phyloP scores from a whole-genome alignment of 2,329 filamentous ascomycete species.

The Metarhizium rileyi region DNA sequence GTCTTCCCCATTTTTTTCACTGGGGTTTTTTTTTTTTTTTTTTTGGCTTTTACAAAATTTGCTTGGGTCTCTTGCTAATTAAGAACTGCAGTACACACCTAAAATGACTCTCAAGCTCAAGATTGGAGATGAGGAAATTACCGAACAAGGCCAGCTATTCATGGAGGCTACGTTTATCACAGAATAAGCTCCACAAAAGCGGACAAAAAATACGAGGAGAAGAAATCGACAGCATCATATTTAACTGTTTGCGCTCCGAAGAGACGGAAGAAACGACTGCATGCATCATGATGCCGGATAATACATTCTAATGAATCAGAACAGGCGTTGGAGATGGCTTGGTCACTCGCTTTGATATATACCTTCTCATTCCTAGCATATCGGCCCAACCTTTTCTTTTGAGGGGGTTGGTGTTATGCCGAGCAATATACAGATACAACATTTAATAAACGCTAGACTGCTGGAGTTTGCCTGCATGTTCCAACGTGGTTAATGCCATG shows the following conservation, averaged over 20 bases:
- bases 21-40: background rate
- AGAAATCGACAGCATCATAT: background rate
- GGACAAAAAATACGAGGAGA: background rate
- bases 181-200: constrained; percentile 27
- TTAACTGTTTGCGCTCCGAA: background rate
- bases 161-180: constrained; percentile 96
- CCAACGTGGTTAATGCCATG: background rate
- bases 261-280: constrained; percentile 8
- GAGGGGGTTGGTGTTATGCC: background rate
- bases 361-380: constrained; percentile 7
- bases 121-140: constrained; percentile 67
- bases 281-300: constrained; percentile 11
- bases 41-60: background rate
- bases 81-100: constrained; percentile 55
- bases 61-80: background rate
- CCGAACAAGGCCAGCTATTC: constrained; percentile 72
- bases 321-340: constrained; percentile 17
- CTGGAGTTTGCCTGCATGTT: background rate
- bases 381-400: background rate
- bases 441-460: background rate
- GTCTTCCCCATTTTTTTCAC: background rate
- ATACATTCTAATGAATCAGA: constrained; percentile 7
- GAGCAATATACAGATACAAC: constrained; percentile 1
- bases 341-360: constrained; percentile 15
- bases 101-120: constrained; percentile 70